Conservation (phyloP, 768 basidiomycete species). For the Lactarius akahatsu region DNA sequence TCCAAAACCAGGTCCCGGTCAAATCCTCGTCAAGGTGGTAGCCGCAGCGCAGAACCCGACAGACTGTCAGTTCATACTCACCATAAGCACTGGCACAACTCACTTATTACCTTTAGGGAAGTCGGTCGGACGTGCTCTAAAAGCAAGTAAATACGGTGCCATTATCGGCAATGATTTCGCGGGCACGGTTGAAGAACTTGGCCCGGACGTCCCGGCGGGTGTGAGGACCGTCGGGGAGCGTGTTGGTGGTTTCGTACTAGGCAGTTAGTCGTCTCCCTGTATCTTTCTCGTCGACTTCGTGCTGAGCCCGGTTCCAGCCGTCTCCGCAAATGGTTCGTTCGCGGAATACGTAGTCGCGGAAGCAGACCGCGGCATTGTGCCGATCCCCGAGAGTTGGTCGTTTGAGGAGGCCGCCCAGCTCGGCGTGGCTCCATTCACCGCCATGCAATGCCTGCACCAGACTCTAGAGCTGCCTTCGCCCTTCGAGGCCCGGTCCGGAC, state of each 20-base stretch:
- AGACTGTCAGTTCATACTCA: slow-evolving; percentile 14
- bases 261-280: slow-evolving; percentile 3
- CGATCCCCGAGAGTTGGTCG: slow-evolving; percentile 24
- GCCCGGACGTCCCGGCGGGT: slow-evolving; percentile 22
- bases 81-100: not conserved
- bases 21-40: slow-evolving; percentile 20
- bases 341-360: slow-evolving; percentile 22
- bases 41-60: slow-evolving; percentile 21
- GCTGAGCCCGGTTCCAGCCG: not conserved
- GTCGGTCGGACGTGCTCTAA: not conserved
- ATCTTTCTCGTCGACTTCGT: not conserved
- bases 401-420: slow-evolving; percentile 29
- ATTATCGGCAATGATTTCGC: slow-evolving; percentile 27
- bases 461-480: slow-evolving; percentile 21
- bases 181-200: slow-evolving; percentile 26
- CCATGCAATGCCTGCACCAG: slow-evolving; percentile 24
- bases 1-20: slow-evolving; percentile 11
- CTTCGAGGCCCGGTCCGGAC: not conserved
- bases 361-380: slow-evolving; percentile 10
- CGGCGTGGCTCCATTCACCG: slow-evolving; percentile 24
- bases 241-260: slow-evolving; percentile 16
- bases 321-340: slow-evolving; percentile 19
- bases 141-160: slow-evolving; percentile 9
- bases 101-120: slow-evolving; percentile 3
- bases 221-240: slow-evolving; percentile 27